Evolutionary conservation across 225 moss, liverwort and hornwort species (phyloP), one percentile per base, ranked within the genome.

Genomic region (Rhytidiadelphus loreus): DNA sequence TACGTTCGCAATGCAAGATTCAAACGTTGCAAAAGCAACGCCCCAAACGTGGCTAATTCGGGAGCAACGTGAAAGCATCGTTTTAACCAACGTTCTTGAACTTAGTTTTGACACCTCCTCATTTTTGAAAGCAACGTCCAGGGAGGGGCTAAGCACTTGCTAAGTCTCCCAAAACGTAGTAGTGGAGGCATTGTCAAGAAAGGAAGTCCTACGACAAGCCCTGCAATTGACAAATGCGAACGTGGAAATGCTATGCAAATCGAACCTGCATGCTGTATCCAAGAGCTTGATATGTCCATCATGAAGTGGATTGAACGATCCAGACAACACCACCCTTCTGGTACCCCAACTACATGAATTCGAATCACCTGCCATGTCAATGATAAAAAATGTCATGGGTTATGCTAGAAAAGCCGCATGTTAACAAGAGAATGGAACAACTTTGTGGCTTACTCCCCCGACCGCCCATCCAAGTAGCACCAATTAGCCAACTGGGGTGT

Each of bases 241-340:
- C 29, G 30, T 71, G 78, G 41, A 83, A 78, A 77, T 61, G 41
- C 24, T 53, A 43, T 33, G 52, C 39, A 59, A 37, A 86, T 62
- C 76, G 83, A 86, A 98, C 97, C 98, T 98, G 97, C 96, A 98
- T 35, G 97, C 96, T 76, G 91, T 92, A 85, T 96, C 92, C 86
- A 98, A 93, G 83, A 98, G 96, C 90, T 95, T 95, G 83, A 97
- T 70, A 90, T 98, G 98, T 70, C 98, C 98, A 87, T 96, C 95
- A 91, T 98, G 98, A 80, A 98, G 90, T 61, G 98, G 98, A 92
- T 98, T 98, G 90, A 98, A 98, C 55, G 98, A 97, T 82, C 98
- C 98, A 39, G 97, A 95, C 86, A 98, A 89, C 32, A 98, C 91
- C 86, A 98, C 94, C 86, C 94, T 96, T 92, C 95, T 92, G 85